Evolutionary conservation across 805 yeast genomes (phyloP).

Genomic region (Yarrowia bubula): DNA sequence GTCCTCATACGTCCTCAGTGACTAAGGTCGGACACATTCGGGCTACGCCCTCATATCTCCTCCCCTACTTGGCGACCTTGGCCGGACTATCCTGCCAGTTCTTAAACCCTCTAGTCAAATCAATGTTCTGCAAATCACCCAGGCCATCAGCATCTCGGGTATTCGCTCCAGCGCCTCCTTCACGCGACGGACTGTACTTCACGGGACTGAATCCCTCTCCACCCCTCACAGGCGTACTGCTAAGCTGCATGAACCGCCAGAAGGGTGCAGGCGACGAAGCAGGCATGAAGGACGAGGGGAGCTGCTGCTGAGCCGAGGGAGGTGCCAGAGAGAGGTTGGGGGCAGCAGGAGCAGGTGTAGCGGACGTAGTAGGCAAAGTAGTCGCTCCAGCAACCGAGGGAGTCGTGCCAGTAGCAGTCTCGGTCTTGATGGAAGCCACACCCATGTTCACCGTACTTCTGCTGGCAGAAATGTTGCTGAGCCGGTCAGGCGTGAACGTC

Average conservation of each 20-base stretch:
- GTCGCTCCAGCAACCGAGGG: slow-evolving; percentile 1
- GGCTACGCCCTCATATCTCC: neutral
- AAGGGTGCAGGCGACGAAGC: slow-evolving; percentile 78
- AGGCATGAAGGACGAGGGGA: slow-evolving; percentile 47
- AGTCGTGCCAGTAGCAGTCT: neutral
- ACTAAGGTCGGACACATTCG: neutral
- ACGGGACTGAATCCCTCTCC: slow-evolving; percentile 37
- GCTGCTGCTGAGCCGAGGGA: slow-evolving; percentile 40
- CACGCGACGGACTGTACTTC: slow-evolving; percentile 35
- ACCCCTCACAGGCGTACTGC: slow-evolving; percentile 34
- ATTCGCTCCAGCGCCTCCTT: slow-evolving; percentile 25
- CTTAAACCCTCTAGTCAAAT: slow-evolving; percentile 48
- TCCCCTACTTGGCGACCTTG: slow-evolving; percentile 9
- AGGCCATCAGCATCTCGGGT: slow-evolving; percentile 32
- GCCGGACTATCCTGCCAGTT: slow-evolving; percentile 27
- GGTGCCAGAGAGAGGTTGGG: slow-evolving; percentile 41
- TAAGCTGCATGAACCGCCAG: slow-evolving; percentile 86
- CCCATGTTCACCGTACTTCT: slow-evolving; percentile 22
- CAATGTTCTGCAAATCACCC: slow-evolving; percentile 49
- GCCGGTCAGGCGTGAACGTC: slow-evolving; percentile 23
- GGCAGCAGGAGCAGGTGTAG: slow-evolving; percentile 34
- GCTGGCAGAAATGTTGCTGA: slow-evolving; percentile 20
- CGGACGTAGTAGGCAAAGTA: neutral
- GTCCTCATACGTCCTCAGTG: too few species aligned
- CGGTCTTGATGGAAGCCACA: neutral